Evolutionary conservation across 2,329 filamentous ascomycete genomes (phyloP).

Genomic region (Penicillium hesseltinei): DNA sequence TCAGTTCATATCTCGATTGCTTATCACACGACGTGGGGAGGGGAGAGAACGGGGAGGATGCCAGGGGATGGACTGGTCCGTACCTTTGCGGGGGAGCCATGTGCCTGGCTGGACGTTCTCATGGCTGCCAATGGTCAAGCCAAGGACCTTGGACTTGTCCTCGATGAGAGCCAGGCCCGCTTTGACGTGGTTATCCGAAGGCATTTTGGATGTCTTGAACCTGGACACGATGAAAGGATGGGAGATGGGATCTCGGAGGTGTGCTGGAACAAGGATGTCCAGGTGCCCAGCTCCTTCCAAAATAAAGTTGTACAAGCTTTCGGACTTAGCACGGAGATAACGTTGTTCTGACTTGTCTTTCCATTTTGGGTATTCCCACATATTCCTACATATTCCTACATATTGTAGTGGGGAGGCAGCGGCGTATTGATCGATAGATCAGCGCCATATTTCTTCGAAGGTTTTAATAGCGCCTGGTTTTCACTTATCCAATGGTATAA

Average conservation of each 20-base stretch:
- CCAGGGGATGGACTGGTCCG: no score
- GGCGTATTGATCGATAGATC: no score
- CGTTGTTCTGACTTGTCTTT: not conserved
- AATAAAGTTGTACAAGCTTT: slow-evolving; percentile 6
- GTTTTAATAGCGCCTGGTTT: no score
- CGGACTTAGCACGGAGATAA: slow-evolving; percentile 8
- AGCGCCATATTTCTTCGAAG: no score
- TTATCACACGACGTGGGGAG: not conserved
- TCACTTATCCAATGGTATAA: no score
- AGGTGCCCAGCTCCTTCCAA: not conserved
- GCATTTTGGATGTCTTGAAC: slow-evolving; percentile 13
- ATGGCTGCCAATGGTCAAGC: slow-evolving; percentile 29
- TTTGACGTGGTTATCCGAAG: slow-evolving; percentile 14
- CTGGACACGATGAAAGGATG: not conserved
- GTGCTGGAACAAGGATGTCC: not conserved
- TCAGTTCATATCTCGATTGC: not conserved
- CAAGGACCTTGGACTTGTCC: slow-evolving; percentile 35
- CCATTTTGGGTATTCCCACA: not conserved
- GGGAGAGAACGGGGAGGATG: no score
- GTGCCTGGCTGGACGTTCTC: slow-evolving; percentile 30
- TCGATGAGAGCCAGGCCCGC: slow-evolving; percentile 27
- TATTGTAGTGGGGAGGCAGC: no score
- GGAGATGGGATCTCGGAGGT: not conserved
- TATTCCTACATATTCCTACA: not conserved
- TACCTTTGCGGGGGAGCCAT: slow-evolving; percentile 34